A percentile compares a stretch with the other conserved stretches of the same genome.
phyloP scores from a whole-genome alignment of 2,329 filamentous ascomycete species.

The Corinectria fuckeliana region DNA sequence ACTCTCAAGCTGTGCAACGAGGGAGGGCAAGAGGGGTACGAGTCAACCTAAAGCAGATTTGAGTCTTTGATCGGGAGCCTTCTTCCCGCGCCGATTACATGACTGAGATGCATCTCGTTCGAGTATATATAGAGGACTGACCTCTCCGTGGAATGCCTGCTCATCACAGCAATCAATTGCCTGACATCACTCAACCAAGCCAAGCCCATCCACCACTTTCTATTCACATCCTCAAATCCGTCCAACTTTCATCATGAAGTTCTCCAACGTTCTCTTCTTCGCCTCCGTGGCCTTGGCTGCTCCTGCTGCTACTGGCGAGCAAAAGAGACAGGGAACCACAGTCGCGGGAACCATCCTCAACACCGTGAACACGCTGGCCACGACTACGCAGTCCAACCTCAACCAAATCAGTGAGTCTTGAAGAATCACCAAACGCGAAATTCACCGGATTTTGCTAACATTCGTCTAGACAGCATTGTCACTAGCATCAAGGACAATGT shows the following conservation, averaged over 20 bases:
- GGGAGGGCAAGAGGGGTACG: no score
- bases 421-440: neutral
- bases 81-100: neutral
- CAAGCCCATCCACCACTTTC: neutral
- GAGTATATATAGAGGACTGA: neutral
- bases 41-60: neutral
- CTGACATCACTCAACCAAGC: neutral
- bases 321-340: neutral
- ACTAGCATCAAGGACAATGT: neutral
- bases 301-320: neutral
- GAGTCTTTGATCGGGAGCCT: neutral
- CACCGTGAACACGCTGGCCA: neutral
- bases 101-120: neutral
- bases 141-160: neutral
- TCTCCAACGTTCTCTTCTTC: constrained; percentile 15
- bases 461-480: neutral
- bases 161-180: neutral
- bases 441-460: neutral
- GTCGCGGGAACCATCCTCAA: neutral
- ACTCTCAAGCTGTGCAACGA: neutral
- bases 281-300: constrained; percentile 1
- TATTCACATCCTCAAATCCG: neutral
- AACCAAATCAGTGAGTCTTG: neutral
- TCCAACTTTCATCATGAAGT: constrained; percentile 6
- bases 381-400: neutral